phyloP scores from a whole-genome alignment of 2,329 filamentous ascomycete genomes.

The Trichoderma sp. region DNA sequence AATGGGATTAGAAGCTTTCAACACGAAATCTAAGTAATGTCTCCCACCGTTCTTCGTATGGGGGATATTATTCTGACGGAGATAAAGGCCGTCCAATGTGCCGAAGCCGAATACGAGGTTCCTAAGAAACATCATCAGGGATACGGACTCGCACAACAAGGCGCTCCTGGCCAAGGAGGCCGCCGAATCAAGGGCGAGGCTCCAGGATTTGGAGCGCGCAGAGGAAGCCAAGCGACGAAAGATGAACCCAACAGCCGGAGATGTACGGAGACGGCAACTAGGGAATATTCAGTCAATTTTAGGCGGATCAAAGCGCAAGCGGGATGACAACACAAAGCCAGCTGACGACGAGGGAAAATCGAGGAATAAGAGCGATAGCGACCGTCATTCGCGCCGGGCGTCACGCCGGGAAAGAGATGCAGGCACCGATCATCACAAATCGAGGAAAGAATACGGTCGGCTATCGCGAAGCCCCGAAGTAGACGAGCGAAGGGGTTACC shows the following conservation, averaged over 20 bases:
- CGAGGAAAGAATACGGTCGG: conserved; percentile 26
- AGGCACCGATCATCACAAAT: background rate
- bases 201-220: conserved; percentile 57
- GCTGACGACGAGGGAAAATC: conserved; percentile 17
- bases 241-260: conserved; percentile 44
- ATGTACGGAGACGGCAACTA: conserved; percentile 56
- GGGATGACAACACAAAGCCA: conserved; percentile 25
- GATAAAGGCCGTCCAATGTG: conserved; percentile 60
- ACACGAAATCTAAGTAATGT: conserved; percentile 44
- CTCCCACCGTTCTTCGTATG: background rate
- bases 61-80: conserved; percentile 17
- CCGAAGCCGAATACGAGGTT: conserved; percentile 93
- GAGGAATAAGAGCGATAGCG: conserved; percentile 14
- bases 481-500: conserved; percentile 10
- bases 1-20: conserved; percentile 67
- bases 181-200: conserved; percentile 69
- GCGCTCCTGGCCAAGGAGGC: conserved; percentile 80
- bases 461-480: conserved; percentile 25
- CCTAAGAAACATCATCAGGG: conserved; percentile 79
- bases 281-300: conserved; percentile 60
- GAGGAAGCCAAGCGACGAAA: conserved; percentile 44
- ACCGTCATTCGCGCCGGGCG: conserved; percentile 1
- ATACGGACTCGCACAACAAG: conserved; percentile 85
- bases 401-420: conserved; percentile 22
- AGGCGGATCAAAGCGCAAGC: conserved; percentile 36